Conservation (phyloP, 306 rosid species). For the Comarum palustre region DNA sequence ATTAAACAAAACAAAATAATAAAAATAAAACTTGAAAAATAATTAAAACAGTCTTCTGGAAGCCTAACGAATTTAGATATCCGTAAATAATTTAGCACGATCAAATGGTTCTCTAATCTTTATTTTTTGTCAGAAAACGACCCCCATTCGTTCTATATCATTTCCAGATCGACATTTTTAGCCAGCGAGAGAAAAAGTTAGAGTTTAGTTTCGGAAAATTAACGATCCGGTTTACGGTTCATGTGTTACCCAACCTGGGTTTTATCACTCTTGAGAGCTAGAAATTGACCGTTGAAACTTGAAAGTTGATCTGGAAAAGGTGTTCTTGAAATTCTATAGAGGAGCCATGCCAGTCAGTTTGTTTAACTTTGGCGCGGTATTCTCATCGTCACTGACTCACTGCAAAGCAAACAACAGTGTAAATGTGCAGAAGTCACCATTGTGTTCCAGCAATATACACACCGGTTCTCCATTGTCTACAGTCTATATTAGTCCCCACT, state of each 20-base stretch:
- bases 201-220: no score
- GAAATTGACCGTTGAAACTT: background rate
- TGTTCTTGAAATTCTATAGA: background rate
- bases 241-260: background rate
- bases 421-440: background rate
- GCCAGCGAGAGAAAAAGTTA: no score
- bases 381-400: constrained; percentile 7
- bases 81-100: no score
- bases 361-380: background rate
- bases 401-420: background rate
- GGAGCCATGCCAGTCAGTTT: background rate
- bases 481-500: constrained; percentile 5
- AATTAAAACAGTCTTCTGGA: no score
- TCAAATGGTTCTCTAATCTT: no score
- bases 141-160: no score
- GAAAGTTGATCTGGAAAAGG: background rate
- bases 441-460: background rate
- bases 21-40: no score
- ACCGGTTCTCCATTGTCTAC: background rate
- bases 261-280: background rate
- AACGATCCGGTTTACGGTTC: background rate
- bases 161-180: no score
- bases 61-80: no score
- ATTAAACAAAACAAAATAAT: no score
- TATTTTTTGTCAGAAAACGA: no score